Base-by-base conservation (phyloP, 164 flowering plant species). In the Vitis vinifera region DNA sequence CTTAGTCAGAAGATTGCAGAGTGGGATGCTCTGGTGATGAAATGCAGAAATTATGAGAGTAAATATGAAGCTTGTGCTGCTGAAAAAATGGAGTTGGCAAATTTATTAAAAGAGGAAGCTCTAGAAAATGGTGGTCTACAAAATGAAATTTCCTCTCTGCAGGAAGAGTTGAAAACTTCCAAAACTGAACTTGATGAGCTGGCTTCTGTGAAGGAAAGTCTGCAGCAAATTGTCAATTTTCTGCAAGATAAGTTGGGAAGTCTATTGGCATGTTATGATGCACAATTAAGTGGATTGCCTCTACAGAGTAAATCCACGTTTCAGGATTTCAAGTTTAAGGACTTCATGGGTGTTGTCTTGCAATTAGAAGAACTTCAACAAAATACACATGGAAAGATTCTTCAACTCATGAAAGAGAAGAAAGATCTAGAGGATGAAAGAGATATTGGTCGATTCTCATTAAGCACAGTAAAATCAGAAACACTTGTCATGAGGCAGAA, bases 1-100 rank as follows among this genome's bases (percentile, higher is more conserved):
- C 89, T 89, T 55, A 49, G 17, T 55, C 72, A 81, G 80, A 91
- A 87, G 76, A 71, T 89, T 61, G 64, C 73, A 19, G 94, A 90
- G 59, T 78, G 59, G 59, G 94, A 91, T 67, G 71, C 68, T 50
- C 10, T 83, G 55, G 19, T 85, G 49, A 61, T 63, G 60, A 92
- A 91, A 52, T 78, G 23, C 69, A 75, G 72, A 78, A 78, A 66
- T 68, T 86, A 75, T 59, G 69, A 80, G 79, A 81, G 72, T 71
- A 85, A 82, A 67, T 89, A 80, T 80, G 86, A 78, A 59, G 78
- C 76, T 57, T 85, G 86, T 76, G 68, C 68, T 71, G 74, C 72
- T 17, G 95, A 92, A 68, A 87, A 78, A 31, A 59, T 57, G 48
- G 83, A 85, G 59, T 74, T 94, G 62, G 77, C 74, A 19, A 79